Evolutionary conservation across 164 flowering plant genomes (phyloP).

Genomic region (Liriodendron chinense): DNA sequence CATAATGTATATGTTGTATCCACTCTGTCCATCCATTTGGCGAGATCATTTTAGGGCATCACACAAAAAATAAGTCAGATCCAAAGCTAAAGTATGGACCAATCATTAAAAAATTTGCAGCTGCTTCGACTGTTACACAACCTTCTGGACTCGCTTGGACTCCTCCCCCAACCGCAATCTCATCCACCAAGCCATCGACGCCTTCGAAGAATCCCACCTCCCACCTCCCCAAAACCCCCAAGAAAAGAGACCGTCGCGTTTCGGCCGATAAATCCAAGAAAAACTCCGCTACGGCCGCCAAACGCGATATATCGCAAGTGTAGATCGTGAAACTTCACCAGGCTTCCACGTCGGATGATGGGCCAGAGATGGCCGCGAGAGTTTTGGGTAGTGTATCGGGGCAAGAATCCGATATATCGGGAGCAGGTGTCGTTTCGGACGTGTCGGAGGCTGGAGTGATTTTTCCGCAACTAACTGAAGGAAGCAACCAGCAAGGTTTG

Average conservation of each 20-base stretch:
- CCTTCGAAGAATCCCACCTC: constrained; percentile 61
- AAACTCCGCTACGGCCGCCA: constrained; percentile 1
- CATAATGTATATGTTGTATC: too few species aligned
- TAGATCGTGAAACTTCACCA: background rate
- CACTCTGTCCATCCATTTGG: too few species aligned
- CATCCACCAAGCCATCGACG: constrained; percentile 72
- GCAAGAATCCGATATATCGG: background rate
- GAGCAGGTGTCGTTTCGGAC: background rate
- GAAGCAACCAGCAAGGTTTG: constrained; percentile 39
- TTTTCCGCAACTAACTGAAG: constrained; percentile 3
- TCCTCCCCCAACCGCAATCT: constrained; percentile 70
- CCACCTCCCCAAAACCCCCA: constrained; percentile 10
- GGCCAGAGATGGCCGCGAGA: background rate
- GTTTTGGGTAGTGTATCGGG: background rate
- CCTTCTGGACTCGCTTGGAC: constrained; percentile 79
- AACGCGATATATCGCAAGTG: background rate
- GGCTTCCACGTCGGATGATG: constrained; percentile 8
- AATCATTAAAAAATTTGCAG: too few species aligned
- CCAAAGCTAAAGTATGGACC: too few species aligned
- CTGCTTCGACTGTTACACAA: constrained; percentile 75
- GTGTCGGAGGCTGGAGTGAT: too few species aligned
- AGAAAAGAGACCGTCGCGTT: background rate
- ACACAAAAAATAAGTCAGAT: too few species aligned
- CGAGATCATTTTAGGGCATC: too few species aligned
- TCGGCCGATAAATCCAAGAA: background rate